Conservation (phyloP, 805 yeast species). For the Cyberlindnera maclurae region DNA sequence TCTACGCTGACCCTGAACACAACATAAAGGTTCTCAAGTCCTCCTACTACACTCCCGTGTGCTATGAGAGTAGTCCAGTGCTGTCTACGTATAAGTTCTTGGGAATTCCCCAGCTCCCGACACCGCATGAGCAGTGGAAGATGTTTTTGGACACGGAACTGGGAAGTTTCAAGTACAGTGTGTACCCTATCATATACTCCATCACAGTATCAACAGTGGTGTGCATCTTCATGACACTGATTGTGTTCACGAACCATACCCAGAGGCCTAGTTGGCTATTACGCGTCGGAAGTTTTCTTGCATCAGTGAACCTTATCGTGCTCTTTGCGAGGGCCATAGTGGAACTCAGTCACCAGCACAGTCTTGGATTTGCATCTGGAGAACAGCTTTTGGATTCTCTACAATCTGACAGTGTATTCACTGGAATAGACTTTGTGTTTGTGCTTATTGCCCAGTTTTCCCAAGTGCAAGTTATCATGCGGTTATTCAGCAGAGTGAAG, state of each 20-base stretch:
- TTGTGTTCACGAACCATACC: conserved; percentile 58
- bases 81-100: conserved; percentile 27
- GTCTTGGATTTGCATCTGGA: conserved; percentile 31
- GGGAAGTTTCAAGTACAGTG: conserved; percentile 46
- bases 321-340: conserved; percentile 42
- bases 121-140: conserved; percentile 43
- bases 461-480: conserved; percentile 65
- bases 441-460: conserved; percentile 53
- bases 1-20: conserved; percentile 15
- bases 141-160: conserved; percentile 29
- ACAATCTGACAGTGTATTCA: conserved; percentile 38
- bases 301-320: conserved; percentile 48
- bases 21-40: conserved; percentile 13
- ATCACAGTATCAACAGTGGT: conserved; percentile 59
- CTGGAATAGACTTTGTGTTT: conserved; percentile 50
- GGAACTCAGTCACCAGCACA: conserved; percentile 41
- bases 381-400: conserved; percentile 37
- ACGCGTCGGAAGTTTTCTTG: conserved; percentile 41
- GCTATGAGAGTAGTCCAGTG: conserved; percentile 28
- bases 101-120: conserved; percentile 32
- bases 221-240: conserved; percentile 53
- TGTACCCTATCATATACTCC: conserved; percentile 57
- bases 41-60: conserved; percentile 26
- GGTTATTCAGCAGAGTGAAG: conserved; percentile 57
- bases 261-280: conserved; percentile 51